Base-by-base conservation (phyloP, 139 green algal species). In the Micractinium sp. region DNA sequence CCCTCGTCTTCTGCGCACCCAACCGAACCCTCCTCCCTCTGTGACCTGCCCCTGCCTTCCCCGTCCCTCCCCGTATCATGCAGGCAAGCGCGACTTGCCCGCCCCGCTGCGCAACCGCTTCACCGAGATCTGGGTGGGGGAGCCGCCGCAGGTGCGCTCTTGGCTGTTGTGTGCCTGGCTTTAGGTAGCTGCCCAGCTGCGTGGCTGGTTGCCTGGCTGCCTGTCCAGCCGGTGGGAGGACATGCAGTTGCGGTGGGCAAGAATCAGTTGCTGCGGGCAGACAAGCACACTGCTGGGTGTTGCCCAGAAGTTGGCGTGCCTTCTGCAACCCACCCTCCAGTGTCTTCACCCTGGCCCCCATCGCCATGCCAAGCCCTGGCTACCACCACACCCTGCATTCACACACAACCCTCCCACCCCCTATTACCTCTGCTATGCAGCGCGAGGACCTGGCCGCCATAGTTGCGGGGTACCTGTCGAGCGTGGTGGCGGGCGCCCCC, bases 41-140 rank as follows among this genome's bases (percentile, higher is more conserved):
- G 47, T 36, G 25, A 25, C 79, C 47, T 71, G 41, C 81, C 2
- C 9, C 63, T 23, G 14, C 63, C 35, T 15, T 35, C 23, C 38
- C 78, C 12, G 33, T 33, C 75, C 35, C 75, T 23, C 2, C 16
- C 35, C 33, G 3, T 36, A 3, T 18, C 27, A 23, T 89, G 95
- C 96, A 41, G 98, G 98, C 74, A 99, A 99, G 94, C 92, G 95
- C 27, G 96, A 99, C 85, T 94, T 99, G 75, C 96, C 98, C 16
- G 88, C 95, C 0, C 85, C 93, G 31, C 92, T 99, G 53, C 93
- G 96, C 60, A 96, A 96, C 76, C 95, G 96, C 74, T 99, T 99
- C 91, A 99, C 96, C 9, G 98, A 99, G 93, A 80, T 99, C 12
- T 99, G 95, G 92, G 95, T 98, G 56, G 89, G 93, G 7, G 98